Evolutionary conservation across 208 protist species (phyloP).

Genomic region (Trypanosoma vivax): DNA sequence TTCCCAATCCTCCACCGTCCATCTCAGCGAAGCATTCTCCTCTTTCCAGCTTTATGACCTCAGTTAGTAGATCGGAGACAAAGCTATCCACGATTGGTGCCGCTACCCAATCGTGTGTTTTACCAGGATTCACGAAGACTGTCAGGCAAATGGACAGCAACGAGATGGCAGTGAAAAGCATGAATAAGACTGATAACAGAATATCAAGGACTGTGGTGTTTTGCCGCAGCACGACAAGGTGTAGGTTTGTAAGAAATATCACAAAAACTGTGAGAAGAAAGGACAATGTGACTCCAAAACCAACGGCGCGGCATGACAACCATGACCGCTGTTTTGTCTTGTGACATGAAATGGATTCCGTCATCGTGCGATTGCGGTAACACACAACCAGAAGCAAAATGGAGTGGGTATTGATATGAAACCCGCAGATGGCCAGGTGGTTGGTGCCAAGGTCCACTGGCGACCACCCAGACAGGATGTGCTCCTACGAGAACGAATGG

Average conservation of each 20-base stretch:
- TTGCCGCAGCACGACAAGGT: neutral
- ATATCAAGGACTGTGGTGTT: neutral
- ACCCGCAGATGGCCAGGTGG: too few species aligned
- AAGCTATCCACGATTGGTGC: conserved; percentile 34
- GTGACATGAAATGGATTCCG: too few species aligned
- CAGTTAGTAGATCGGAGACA: conserved; percentile 26
- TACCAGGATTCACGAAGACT: conserved; percentile 21
- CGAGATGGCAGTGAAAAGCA: neutral
- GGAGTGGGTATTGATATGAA: too few species aligned
- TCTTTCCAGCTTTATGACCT: neutral
- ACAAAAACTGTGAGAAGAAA: neutral
- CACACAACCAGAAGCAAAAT: too few species aligned
- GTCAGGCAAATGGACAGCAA: neutral
- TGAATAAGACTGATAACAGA: too few species aligned
- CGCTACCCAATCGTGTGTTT: conserved; percentile 28
- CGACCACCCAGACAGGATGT: too few species aligned
- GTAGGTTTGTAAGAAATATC: neutral
- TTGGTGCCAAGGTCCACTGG: too few species aligned
- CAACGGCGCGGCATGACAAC: neutral
- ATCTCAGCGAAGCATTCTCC: neutral
- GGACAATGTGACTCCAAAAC: neutral
- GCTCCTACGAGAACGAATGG: too few species aligned
- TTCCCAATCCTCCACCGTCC: neutral
- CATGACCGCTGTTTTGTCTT: too few species aligned
- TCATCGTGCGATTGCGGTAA: too few species aligned